Evolutionary conservation across 306 rosid genomes (phyloP), one percentile per base, ranked within the genome.

Genomic region (Cercis canadensis): DNA sequence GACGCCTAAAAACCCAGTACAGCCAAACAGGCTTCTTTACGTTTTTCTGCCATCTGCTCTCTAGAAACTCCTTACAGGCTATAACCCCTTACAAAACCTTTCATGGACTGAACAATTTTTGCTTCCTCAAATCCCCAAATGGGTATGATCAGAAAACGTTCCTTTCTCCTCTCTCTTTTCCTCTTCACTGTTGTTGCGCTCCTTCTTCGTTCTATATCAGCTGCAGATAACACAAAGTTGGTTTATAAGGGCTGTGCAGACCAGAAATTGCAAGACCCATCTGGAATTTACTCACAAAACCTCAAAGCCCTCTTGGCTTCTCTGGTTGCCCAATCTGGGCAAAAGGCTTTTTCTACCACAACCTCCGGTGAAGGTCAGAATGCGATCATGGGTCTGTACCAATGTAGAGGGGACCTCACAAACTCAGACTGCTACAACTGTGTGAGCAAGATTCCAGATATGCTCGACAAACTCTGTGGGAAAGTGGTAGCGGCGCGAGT

Each of bases 391-490:
- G 97, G 90, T 4, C 52, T 66, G n/a, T 94, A 81, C 80, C 97
- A 94, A 86, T 94, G 98, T 85, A 78, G 98, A 46, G 98, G 97
- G 0, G 98, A 94, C 80, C 96, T 94, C 65, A 11, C 84, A 4
- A 52, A 53, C 65, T 62, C 80, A 11, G 78, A 90, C 14, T 94
- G 98, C 83, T 59, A 62, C 82, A 41, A 8, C 65, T 93, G 98
- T 41, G 85, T 93, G 15, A 61, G 71, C 67, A 85, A 75, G 69
- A 80, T 85, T 43, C 83, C 87, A 8, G 44, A 50, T 32, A 67
- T 75, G 82, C 69, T 81, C 7, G 69, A 24, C 9, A 80, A 77
- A 32, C 87, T 84, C 13, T 94, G 98, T 50, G 89, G 80, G 33
- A 65, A 74, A 11, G 87, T 84, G 13, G 51, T 76, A 14, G 97